phyloP scores from a whole-genome alignment of 306 rosid species.

The Corylus heterophylla region DNA sequence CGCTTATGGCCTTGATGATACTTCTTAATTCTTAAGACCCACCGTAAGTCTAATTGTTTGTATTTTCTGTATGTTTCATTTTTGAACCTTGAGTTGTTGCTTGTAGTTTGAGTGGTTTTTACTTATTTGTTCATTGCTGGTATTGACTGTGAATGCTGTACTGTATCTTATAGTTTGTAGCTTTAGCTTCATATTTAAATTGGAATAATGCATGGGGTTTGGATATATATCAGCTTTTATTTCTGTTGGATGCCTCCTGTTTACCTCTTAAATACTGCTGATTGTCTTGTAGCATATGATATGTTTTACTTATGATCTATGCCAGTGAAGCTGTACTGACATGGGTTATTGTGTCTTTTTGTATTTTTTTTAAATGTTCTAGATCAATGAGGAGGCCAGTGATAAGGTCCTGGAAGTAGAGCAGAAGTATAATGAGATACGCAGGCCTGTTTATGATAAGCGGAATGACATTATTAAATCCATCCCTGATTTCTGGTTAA shows the following conservation, averaged over 20 bases:
- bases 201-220: not conserved
- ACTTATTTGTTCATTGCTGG: not conserved
- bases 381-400: conserved; percentile 95
- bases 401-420: conserved; percentile 87
- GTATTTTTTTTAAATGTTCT: conserved; percentile 7
- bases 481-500: conserved; percentile 91
- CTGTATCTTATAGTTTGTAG: not conserved
- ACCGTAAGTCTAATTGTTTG: not conserved
- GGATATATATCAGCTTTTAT: not conserved
- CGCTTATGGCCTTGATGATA: not conserved
- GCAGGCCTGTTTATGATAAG: conserved; percentile 77
- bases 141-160: not conserved
- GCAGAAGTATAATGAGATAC: conserved; percentile 80
- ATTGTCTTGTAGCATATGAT: not conserved
- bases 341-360: conserved; percentile 2
- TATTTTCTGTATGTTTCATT: not conserved
- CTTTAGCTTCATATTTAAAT: not conserved
- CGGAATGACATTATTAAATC: conserved; percentile 75
- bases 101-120: not conserved
- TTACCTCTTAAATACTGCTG: not conserved
- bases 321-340: not conserved
- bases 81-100: not conserved
- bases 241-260: not conserved
- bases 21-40: not conserved
- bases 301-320: not conserved